phyloP scores from a whole-genome alignment of 2,329 filamentous ascomycete species.

The Aureobasidium sp. region DNA sequence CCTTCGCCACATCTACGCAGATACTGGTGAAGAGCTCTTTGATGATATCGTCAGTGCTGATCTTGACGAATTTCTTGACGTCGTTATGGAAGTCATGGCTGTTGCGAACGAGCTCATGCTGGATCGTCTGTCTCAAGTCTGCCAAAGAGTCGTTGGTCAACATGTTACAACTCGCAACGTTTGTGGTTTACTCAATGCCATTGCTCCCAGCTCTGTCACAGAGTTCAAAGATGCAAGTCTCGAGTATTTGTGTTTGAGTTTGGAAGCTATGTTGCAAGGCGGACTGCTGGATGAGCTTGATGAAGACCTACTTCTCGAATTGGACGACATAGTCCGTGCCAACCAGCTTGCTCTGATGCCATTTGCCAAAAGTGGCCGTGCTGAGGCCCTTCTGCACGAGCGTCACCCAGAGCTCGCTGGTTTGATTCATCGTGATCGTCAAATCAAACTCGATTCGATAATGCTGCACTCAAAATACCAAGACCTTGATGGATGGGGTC shows the following conservation, averaged over 20 bases:
- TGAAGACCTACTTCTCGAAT: slow-evolving; percentile 67
- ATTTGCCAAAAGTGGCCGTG: slow-evolving; percentile 65
- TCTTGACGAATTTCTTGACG: slow-evolving; percentile 75
- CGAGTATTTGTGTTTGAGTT: slow-evolving; percentile 83
- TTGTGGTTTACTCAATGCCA: slow-evolving; percentile 72
- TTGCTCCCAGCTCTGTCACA: slow-evolving; percentile 72
- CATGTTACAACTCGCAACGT: slow-evolving; percentile 84
- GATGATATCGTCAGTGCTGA: slow-evolving; percentile 61
- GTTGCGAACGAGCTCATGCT: slow-evolving; percentile 94
- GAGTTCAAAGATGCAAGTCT: slow-evolving; percentile 82
- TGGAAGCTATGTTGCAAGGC: slow-evolving; percentile 88
- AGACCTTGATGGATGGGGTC: slow-evolving; percentile 56
- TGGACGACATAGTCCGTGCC: slow-evolving; percentile 69
- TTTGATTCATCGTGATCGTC: slow-evolving; percentile 59
- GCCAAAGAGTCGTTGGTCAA: slow-evolving; percentile 71
- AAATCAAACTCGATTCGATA: slow-evolving; percentile 66
- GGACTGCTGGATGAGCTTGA: slow-evolving; percentile 79
- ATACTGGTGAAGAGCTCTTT: slow-evolving; percentile 72
- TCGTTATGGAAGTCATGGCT: slow-evolving; percentile 83
- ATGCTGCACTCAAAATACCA: slow-evolving; percentile 54
- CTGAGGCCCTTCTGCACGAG: slow-evolving; percentile 57
- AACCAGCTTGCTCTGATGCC: slow-evolving; percentile 75
- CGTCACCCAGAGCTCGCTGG: slow-evolving; percentile 53
- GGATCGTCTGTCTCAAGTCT: slow-evolving; percentile 79
- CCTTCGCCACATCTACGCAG: slow-evolving; percentile 72